Base-by-base conservation (phyloP, 352 stramenopile species). In the Phytophthora rubi region DNA sequence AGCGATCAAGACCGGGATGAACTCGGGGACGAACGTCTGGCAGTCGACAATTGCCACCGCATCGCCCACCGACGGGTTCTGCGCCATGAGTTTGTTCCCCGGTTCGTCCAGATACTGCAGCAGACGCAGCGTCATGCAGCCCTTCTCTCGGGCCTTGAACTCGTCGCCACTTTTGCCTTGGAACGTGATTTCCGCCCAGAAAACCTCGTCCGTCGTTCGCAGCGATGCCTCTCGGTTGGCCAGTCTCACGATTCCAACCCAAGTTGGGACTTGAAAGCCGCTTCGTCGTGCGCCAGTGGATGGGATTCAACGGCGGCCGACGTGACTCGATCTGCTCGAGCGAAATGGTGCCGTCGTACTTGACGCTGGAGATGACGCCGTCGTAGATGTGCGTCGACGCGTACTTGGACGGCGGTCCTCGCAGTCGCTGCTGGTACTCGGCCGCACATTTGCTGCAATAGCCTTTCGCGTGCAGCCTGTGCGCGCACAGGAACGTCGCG, bases 381-480 rank as follows among this genome's bases (percentile, higher is more conserved):
- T 95, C 86, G 28, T 95, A 97, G 56, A 97, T 90, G 56, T 97
- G 86, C 2, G 89, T 97, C 9, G 86, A 94, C 13, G 85, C 87
- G 28, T 79, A 64, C 10, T 65, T 77, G 15, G 82, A 87, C 5
- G 85, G 77, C 4, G 85, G 81, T 2, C 83, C 85, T 39, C 82
- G 78, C 13, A 91, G 70, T 47, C 80, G 69, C 52, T 88, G 69
- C 37, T 89, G 85, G 5, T 83, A 75, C 10, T 85, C 62, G 16
- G 32, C 35, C 1, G 82, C 80, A 71, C 90, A 97, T 4, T 65
- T 59, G n/a, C 65, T 75, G 55, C 90, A 97, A 13, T 88, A 79
- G 0, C 85, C 90, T 47, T 83, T 76, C 12, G 79, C 54, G 35
- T 95, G 87, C 10, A 71, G 66, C 23, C 75, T 65, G 23, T 92